Conservation (phyloP, 371 early-diverging fungal species). For the Mucor saturninus region DNA sequence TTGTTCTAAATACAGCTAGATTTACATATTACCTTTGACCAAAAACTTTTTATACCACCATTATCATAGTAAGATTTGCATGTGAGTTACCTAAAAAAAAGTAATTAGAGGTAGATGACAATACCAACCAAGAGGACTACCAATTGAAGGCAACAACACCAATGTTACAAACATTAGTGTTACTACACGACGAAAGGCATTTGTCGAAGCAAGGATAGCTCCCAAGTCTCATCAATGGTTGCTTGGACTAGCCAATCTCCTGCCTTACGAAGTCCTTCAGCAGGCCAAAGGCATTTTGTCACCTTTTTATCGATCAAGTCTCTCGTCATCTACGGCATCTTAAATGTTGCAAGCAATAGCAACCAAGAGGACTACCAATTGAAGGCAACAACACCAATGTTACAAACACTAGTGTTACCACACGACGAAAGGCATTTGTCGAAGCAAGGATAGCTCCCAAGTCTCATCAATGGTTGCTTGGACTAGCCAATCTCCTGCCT, state of each 20-base stretch:
- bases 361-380: slow-evolving; percentile 12
- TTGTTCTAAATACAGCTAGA: background rate
- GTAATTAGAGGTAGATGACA: slow-evolving; percentile 13
- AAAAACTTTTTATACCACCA: slow-evolving; percentile 1
- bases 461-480: slow-evolving; percentile 14
- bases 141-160: slow-evolving; percentile 12
- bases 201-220: slow-evolving; percentile 25
- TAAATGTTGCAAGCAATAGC: slow-evolving; percentile 9
- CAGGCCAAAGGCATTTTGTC: slow-evolving; percentile 11
- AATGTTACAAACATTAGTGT: background rate
- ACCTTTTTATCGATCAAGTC: slow-evolving; percentile 16
- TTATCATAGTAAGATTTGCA: slow-evolving; percentile 3
- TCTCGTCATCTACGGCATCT: no score
- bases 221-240: slow-evolving; percentile 16
- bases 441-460: slow-evolving; percentile 20
- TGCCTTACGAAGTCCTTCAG: slow-evolving; percentile 20
- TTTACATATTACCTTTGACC: background rate
- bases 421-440: slow-evolving; percentile 17
- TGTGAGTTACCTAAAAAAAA: slow-evolving; percentile 7
- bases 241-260: slow-evolving; percentile 13
- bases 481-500: slow-evolving; percentile 14
- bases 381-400: slow-evolving; percentile 10
- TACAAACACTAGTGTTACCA: slow-evolving; percentile 4
- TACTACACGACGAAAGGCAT: slow-evolving; percentile 11
- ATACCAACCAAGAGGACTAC: slow-evolving; percentile 17